Evolutionary conservation across 352 stramenopile species (phyloP).

Genomic region (Phytophthora ohioensis): DNA sequence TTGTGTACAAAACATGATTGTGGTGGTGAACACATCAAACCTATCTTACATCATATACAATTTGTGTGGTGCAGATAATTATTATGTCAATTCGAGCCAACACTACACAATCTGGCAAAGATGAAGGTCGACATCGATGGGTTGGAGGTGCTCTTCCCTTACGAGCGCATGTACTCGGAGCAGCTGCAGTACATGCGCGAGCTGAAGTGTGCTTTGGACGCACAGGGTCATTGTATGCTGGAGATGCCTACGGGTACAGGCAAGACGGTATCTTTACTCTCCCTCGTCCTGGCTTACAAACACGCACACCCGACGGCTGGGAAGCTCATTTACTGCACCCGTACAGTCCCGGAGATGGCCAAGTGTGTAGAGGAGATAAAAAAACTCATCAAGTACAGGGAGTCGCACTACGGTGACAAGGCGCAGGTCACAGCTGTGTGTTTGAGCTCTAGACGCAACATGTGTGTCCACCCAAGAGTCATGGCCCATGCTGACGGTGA

Average conservation of each 20-base stretch:
- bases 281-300: conserved; percentile 95
- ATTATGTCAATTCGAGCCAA: neutral
- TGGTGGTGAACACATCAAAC: too few relatives aligned
- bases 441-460: conserved; percentile 95
- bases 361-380: conserved; percentile 99
- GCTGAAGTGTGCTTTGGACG: conserved; percentile 98
- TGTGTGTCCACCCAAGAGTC: conserved; percentile 98
- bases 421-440: conserved; percentile 88
- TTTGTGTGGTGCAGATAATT: neutral
- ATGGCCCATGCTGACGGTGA: conserved; percentile 97
- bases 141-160: conserved; percentile 98
- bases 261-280: conserved; percentile 98
- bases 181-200: conserved; percentile 99
- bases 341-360: conserved; percentile 99
- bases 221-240: conserved; percentile 96
- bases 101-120: neutral
- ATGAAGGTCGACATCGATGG: conserved; percentile 97
- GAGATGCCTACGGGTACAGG: conserved; percentile 99
- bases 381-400: conserved; percentile 89
- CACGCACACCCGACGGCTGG: conserved; percentile 95
- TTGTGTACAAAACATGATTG: conserved; percentile 8
- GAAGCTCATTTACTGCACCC: conserved; percentile 99
- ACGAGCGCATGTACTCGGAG: conserved; percentile 97
- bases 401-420: conserved; percentile 65
- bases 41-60: too few relatives aligned